Evolutionary conservation across 495 filamentous ascomycete species (phyloP).

Genomic region (Penicillium macrosclerotiorum): DNA sequence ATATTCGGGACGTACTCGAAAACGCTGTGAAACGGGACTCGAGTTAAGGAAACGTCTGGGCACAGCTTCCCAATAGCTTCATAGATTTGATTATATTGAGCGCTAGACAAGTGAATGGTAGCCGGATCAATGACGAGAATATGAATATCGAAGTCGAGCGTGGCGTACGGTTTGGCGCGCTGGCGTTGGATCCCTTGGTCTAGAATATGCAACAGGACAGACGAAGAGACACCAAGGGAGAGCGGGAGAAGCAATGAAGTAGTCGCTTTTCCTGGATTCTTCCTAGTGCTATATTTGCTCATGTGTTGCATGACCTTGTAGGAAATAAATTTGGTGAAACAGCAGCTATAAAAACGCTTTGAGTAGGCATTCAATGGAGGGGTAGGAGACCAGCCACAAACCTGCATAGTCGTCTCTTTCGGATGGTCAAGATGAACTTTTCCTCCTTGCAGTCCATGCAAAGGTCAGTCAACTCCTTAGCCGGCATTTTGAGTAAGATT

Average conservation of each 20-base stretch:
- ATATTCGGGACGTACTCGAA: slow-evolving; percentile 44
- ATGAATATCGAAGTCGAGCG: slow-evolving; percentile 62
- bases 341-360: slow-evolving; percentile 50
- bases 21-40: slow-evolving; percentile 55
- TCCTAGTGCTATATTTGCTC: slow-evolving; percentile 55
- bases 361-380: slow-evolving; percentile 11
- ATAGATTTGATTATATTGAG: slow-evolving; percentile 29
- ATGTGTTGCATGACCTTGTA: slow-evolving; percentile 79
- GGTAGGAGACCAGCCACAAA: slow-evolving; percentile 23
- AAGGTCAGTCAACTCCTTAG: slow-evolving; percentile 28
- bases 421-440: slow-evolving; percentile 37
- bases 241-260: slow-evolving; percentile 70
- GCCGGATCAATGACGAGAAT: slow-evolving; percentile 66
- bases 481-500: slow-evolving; percentile 35
- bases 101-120: slow-evolving; percentile 28
- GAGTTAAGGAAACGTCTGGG: slow-evolving; percentile 56
- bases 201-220: slow-evolving; percentile 73
- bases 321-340: slow-evolving; percentile 71
- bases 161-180: slow-evolving; percentile 49
- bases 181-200: slow-evolving; percentile 63
- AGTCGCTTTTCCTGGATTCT: slow-evolving; percentile 25
- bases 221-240: slow-evolving; percentile 80
- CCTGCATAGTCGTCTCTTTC: slow-evolving; percentile 47
- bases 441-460: slow-evolving; percentile 44
- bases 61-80: slow-evolving; percentile 47